Percentiles rank a stretch among this genome's conserved stretches.
These are phyloP conservation scores for Verticillium zaregamsianum DNA, from an alignment of 2,329 filamentous ascomycete species.

Conservation along the genomic window DNA sequence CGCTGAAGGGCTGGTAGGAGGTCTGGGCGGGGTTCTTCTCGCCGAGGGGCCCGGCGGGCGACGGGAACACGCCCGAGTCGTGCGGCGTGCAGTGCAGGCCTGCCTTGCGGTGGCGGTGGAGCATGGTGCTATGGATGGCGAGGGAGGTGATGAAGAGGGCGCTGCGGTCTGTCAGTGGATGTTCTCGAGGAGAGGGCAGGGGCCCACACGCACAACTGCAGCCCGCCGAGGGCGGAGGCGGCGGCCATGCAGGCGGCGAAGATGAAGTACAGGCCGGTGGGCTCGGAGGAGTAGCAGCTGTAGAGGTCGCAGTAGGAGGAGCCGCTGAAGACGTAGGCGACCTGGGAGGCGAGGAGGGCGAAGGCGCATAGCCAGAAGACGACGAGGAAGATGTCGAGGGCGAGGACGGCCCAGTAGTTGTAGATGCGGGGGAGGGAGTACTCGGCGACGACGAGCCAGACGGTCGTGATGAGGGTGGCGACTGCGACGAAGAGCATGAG, in stretches of 20 bases:
- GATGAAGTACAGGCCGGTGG: conserved; percentile 6
- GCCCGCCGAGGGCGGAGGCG: conserved; percentile 33
- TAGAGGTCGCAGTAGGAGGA: conserved; percentile 17
- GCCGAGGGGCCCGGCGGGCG: neutral
- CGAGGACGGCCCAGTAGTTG: conserved; percentile 49
- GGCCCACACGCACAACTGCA: conserved; percentile 35
- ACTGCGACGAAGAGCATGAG: conserved; percentile 36
- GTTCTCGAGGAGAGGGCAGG: neutral
- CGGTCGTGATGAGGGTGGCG: conserved; percentile 37
- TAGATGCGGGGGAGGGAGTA: conserved; percentile 34
- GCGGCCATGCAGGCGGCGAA: conserved; percentile 24
- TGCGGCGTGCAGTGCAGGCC: conserved; percentile 35
- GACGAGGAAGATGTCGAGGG: conserved; percentile 45
- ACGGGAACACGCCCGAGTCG: neutral
- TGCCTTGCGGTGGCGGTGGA: conserved; percentile 38
- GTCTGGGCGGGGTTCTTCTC: neutral
- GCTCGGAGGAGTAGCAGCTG: conserved; percentile 17
- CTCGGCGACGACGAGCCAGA: conserved; percentile 43
- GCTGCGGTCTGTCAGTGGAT: conserved; percentile 20
- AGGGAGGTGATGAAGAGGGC: conserved; percentile 37
- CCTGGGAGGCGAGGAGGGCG: conserved; percentile 32
- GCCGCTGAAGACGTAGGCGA: conserved; percentile 19
- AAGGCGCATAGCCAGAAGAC: conserved; percentile 49
- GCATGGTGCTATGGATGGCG: conserved; percentile 32
- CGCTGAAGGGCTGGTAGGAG: neutral